phyloP scores from a whole-genome alignment of 2,329 filamentous ascomycete species.

The Ophiostoma pallidulum region DNA sequence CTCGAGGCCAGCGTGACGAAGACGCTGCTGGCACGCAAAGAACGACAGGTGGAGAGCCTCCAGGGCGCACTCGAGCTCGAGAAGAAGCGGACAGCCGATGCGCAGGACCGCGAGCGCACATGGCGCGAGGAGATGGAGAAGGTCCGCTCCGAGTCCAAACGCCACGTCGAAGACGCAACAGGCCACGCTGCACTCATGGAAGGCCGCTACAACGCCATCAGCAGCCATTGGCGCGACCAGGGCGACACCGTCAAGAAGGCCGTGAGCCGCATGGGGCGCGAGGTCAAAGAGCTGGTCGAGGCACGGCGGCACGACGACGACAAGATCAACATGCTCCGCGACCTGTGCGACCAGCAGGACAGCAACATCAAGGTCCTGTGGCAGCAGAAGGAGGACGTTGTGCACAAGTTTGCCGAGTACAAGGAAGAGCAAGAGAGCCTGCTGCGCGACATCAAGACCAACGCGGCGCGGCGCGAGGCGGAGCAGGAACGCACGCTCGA shows the following conservation, averaged over 20 bases:
- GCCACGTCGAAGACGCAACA: conserved; percentile 57
- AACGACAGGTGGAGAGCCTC: conserved; percentile 63
- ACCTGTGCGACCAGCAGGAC: conserved; percentile 65
- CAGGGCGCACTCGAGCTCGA: conserved; percentile 56
- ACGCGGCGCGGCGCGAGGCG: conserved; percentile 47
- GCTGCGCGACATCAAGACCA: conserved; percentile 48
- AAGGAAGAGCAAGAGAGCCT: conserved; percentile 54
- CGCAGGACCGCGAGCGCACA: conserved; percentile 48
- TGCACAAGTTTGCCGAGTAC: conserved; percentile 52
- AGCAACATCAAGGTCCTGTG: conserved; percentile 53
- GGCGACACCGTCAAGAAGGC: conserved; percentile 50
- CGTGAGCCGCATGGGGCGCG: conserved; percentile 38
- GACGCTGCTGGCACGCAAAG: conserved; percentile 59
- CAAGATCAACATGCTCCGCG: conserved; percentile 53
- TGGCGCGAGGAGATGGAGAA: conserved; percentile 59
- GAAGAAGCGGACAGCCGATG: conserved; percentile 49
- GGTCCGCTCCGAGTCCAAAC: conserved; percentile 47
- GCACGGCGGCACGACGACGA: conserved; percentile 52
- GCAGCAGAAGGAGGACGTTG: conserved; percentile 54
- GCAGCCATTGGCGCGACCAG: conserved; percentile 57
- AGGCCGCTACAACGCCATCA: conserved; percentile 58
- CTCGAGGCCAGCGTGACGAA: conserved; percentile 64
- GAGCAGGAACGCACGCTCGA: conserved; percentile 51
- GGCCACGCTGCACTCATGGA: conserved; percentile 58
- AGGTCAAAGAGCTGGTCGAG: conserved; percentile 45